Percentiles rank a stretch among this genome's conserved stretches.
Evolutionary conservation across 164 flowering plant genomes (phyloP).

Genomic region (Cinnamomum chago): DNA sequence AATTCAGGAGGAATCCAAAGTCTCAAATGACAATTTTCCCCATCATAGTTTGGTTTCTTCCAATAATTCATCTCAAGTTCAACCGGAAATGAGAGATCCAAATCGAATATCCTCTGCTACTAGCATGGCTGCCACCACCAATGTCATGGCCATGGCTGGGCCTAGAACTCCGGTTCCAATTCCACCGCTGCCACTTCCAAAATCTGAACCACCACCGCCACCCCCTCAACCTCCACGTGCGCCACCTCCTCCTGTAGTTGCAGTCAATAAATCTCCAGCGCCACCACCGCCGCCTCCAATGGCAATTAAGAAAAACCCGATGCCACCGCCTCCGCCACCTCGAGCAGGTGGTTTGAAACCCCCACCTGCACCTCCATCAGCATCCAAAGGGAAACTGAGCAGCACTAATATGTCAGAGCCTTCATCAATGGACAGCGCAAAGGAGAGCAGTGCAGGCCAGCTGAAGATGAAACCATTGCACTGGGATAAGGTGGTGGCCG

Average conservation of each 20-base stretch:
- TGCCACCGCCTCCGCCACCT: conserved; percentile 46
- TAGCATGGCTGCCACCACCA: conserved; percentile 14
- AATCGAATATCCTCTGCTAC: background rate
- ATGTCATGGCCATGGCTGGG: conserved; percentile 14
- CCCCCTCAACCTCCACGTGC: conserved; percentile 23
- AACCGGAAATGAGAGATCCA: background rate
- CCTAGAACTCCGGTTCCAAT: background rate
- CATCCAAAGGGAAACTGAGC: conserved; percentile 19
- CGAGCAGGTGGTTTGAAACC: conserved; percentile 26
- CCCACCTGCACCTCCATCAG: conserved; percentile 29
- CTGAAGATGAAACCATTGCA: conserved; percentile 80
- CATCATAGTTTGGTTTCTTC: background rate
- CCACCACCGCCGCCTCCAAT: conserved; percentile 26
- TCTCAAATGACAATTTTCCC: background rate
- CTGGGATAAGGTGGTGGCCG: conserved; percentile 76
- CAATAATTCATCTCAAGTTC: background rate
- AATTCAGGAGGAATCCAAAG: background rate
- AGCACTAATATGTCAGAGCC: conserved; percentile 15
- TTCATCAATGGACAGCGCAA: conserved; percentile 19
- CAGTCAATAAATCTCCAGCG: conserved; percentile 16
- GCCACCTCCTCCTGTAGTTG: conserved; percentile 22
- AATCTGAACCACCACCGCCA: conserved; percentile 26
- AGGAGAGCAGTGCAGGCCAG: conserved; percentile 19
- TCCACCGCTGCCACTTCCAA: conserved; percentile 14
- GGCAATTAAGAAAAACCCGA: conserved; percentile 13